phyloP scores from a whole-genome alignment of 2,329 filamentous ascomycete genomes.

The Colletotrichum sp. region DNA sequence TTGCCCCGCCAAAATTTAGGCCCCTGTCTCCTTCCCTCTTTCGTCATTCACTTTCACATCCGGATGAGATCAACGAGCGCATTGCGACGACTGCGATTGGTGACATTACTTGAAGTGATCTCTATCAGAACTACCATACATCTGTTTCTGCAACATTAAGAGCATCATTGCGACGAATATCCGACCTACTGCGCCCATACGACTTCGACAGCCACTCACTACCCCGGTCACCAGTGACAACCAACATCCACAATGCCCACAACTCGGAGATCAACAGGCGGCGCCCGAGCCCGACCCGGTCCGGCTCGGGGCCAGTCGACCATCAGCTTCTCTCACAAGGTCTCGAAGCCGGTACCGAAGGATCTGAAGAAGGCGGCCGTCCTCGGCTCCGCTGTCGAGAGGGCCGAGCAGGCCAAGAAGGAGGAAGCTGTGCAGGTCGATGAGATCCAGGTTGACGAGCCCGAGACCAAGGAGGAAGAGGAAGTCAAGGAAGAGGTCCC shows the following conservation, averaged over 20 bases:
- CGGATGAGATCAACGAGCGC: background rate
- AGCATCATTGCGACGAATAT: background rate
- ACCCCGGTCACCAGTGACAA: slow-evolving; percentile 10
- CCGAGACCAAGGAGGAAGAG: slow-evolving; percentile 28
- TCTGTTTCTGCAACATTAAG: background rate
- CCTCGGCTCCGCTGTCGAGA: slow-evolving; percentile 32
- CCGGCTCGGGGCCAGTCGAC: slow-evolving; percentile 56
- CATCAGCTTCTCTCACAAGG: slow-evolving; percentile 61
- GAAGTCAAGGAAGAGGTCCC: slow-evolving; percentile 33
- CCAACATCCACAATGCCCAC: slow-evolving; percentile 46
- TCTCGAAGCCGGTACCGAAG: slow-evolving; percentile 59
- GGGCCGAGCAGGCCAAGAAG: slow-evolving; percentile 22
- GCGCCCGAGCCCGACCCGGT: slow-evolving; percentile 37
- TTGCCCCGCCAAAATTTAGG: slow-evolving; percentile 56
- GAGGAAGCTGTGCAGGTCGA: slow-evolving; percentile 23
- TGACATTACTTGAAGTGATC: slow-evolving; percentile 1
- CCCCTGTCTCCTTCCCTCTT: slow-evolving; percentile 17
- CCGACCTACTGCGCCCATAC: background rate
- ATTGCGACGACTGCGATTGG: background rate
- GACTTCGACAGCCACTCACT: background rate
- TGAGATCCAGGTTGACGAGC: slow-evolving; percentile 23
- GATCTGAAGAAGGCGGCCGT: slow-evolving; percentile 46
- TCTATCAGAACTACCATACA: background rate
- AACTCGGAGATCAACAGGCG: slow-evolving; percentile 53
- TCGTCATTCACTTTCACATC: slow-evolving; percentile 19